Conservation (phyloP, 768 basidiomycete genomes). For the Boletus sp. region DNA sequence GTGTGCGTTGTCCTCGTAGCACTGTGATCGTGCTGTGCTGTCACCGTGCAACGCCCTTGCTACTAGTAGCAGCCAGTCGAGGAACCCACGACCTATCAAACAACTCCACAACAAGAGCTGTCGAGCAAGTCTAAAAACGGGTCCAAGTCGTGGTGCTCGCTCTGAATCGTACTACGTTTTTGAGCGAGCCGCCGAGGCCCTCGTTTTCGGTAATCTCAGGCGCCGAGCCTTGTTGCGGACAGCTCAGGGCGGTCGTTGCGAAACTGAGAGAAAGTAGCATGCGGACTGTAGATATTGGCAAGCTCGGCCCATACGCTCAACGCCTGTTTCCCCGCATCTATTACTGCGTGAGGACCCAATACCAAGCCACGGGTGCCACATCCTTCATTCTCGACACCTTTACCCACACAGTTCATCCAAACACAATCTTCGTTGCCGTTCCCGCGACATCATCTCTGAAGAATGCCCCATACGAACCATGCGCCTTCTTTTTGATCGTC, state of each 20-base stretch:
- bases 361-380: too few relatives aligned
- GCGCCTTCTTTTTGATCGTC: conserved; percentile 96
- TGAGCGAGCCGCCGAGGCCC: too few relatives aligned
- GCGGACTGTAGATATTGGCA: not conserved
- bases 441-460: conserved; percentile 62
- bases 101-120: too few relatives aligned
- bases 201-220: not conserved
- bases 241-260: not conserved
- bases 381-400: not conserved
- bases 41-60: too few relatives aligned
- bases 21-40: too few relatives aligned
- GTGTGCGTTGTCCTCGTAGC: too few relatives aligned
- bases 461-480: conserved; percentile 87
- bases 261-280: not conserved
- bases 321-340: conserved; percentile 3
- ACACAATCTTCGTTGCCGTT: conserved; percentile 77
- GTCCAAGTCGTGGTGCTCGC: not conserved
- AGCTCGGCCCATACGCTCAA: too few relatives aligned
- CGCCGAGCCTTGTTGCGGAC: too few relatives aligned
- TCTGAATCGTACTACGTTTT: too few relatives aligned
- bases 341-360: conserved; percentile 3
- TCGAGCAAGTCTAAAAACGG: too few relatives aligned
- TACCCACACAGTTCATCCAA: conserved; percentile 37
- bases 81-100: too few relatives aligned
- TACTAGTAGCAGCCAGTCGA: too few relatives aligned